phyloP scores from a whole-genome alignment of 805 yeast genomes.

The Kodamaea leandrae region DNA sequence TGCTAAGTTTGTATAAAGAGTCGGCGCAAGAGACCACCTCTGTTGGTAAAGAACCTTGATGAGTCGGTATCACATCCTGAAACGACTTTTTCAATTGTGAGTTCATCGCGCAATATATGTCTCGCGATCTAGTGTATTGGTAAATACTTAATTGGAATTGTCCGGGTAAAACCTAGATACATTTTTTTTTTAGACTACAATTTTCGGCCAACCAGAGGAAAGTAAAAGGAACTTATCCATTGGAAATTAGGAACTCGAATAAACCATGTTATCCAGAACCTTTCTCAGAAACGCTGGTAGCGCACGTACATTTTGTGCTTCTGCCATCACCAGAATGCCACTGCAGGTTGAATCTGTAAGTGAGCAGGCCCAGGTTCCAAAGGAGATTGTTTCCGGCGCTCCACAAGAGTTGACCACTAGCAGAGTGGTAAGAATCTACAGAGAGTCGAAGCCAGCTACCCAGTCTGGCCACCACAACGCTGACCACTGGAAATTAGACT shows the following conservation, averaged over 20 bases:
- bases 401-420: constrained; percentile 60
- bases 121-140: background rate
- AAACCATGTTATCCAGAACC: constrained; percentile 25
- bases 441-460: constrained; percentile 77
- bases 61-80: constrained; percentile 50
- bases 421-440: constrained; percentile 73
- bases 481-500: constrained; percentile 70
- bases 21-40: constrained; percentile 40
- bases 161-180: constrained; percentile 17
- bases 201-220: constrained; percentile 27
- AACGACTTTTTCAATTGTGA: constrained; percentile 33
- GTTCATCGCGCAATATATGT: constrained; percentile 11
- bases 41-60: constrained; percentile 43
- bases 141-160: background rate
- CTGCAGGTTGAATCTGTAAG: constrained; percentile 23
- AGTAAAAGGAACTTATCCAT: constrained; percentile 17
- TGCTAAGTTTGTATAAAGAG: constrained; percentile 48
- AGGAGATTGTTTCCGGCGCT: constrained; percentile 73
- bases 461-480: constrained; percentile 65
- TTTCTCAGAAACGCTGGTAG: constrained; percentile 16
- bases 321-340: constrained; percentile 11
- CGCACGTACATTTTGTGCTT: constrained; percentile 26
- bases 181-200: background rate
- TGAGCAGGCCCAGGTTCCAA: constrained; percentile 29
- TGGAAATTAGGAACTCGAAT: constrained; percentile 2